Base-by-base conservation (phyloP, 139 green algal species). In the Pseudopediastrum boryanum region DNA sequence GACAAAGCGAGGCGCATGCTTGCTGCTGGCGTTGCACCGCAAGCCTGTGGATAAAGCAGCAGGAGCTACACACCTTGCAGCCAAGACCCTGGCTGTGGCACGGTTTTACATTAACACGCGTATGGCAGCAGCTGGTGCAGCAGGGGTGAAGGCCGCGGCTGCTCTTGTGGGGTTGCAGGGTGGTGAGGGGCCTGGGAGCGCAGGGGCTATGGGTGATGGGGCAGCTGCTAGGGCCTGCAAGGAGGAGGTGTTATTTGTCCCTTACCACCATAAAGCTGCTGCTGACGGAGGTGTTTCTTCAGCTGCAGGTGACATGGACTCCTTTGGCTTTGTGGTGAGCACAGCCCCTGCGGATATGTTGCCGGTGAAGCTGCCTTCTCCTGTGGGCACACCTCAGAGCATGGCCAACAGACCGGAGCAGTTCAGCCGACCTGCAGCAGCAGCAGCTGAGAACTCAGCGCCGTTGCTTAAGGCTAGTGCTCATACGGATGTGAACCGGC, bases 51-150 rank as follows among this genome's bases (percentile, higher is more conserved):
- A 62, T 44, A 6, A 42, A 1, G 44, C 46, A 19, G 51, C 62
- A 4, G 46, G 63, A 38, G 76, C 51, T 7, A 82, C 76, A 38
- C 76, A 76, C 71, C 65, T 76, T 6, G 76, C 76, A 41, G 65
- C 65, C 9, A 82, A 82, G 76, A 70, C 76, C n/a, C 65, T 82
- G 4, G 76, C 76, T 19, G 76, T 82, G 3, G 64, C 62, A 5
- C 51, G 76, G 38, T 82, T 82, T 29, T 82, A 82, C 50, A 65
- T 82, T 10, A 75, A 76, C 63, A 41, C 64, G 23, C 64, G 54
- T 21, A 82, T 82, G 76, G 50, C 62, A 12, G 76, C 76, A 23
- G 76, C 27, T 38, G 76, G 76, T 2, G 39, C 64, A 36, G 64
- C 64, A 21, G 76, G 76, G 12, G 51, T 67, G 3, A 65, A 67